phyloP scores from a whole-genome alignment of 768 basidiomycete species.

The Imleria badia region DNA sequence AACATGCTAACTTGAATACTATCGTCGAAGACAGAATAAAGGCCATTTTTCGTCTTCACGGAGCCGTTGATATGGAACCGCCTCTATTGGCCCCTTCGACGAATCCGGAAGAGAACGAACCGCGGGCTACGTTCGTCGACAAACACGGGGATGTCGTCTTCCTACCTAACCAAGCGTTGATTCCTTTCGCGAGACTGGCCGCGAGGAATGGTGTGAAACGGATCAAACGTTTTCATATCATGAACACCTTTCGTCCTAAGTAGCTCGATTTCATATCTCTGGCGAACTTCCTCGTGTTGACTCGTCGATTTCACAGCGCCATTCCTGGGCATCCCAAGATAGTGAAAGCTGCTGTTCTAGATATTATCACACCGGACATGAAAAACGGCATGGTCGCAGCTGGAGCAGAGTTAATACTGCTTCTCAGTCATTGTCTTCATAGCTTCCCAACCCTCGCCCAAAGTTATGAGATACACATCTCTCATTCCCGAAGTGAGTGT shows the following conservation, averaged over 20 bases:
- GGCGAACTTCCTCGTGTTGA: not conserved
- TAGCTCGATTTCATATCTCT: slow-evolving; percentile 28
- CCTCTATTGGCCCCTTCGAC: slow-evolving; percentile 78
- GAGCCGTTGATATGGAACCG: slow-evolving; percentile 85
- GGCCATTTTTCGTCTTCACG: slow-evolving; percentile 82
- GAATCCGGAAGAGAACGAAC: slow-evolving; percentile 59
- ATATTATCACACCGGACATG: slow-evolving; percentile 79
- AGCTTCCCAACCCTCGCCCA: slow-evolving; percentile 68
- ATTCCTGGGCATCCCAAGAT: slow-evolving; percentile 73
- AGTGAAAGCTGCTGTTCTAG: slow-evolving; percentile 75
- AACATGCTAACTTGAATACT: slow-evolving; percentile 68
- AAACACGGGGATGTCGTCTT: slow-evolving; percentile 73
- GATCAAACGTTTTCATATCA: slow-evolving; percentile 83
- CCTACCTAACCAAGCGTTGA: slow-evolving; percentile 68
- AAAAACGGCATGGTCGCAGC: slow-evolving; percentile 63
- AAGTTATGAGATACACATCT: slow-evolving; percentile 74
- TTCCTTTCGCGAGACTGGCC: slow-evolving; percentile 83
- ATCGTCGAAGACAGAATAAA: slow-evolving; percentile 76
- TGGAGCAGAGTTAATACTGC: slow-evolving; percentile 69
- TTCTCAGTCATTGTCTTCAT: slow-evolving; percentile 65
- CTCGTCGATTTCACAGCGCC: slow-evolving; percentile 37
- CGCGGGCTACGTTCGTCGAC: slow-evolving; percentile 75
- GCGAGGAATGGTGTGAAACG: slow-evolving; percentile 61
- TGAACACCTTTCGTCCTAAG: slow-evolving; percentile 71
- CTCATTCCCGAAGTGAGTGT: slow-evolving; percentile 70